Evolutionary conservation across 2,329 filamentous ascomycete species (phyloP).

Genomic region (Neonectria coccinea): DNA sequence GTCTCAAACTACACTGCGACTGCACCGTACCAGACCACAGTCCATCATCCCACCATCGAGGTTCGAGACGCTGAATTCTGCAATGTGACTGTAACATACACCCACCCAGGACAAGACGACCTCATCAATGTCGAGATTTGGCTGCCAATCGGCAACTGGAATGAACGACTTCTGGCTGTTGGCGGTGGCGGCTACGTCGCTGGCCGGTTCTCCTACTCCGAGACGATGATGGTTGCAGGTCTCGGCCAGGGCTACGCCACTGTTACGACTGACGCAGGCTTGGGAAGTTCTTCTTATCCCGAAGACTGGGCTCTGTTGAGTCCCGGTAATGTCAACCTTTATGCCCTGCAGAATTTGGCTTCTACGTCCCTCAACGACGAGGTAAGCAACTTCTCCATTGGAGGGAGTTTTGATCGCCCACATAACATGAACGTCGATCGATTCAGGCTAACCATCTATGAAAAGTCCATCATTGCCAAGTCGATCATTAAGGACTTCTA

Average conservation of each 20-base stretch:
- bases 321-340: conserved; percentile 33
- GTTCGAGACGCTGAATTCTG: conserved; percentile 27
- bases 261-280: conserved; percentile 29
- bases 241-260: conserved; percentile 33
- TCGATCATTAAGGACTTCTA: conserved; percentile 26
- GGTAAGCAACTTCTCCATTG: not conserved
- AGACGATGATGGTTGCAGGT: conserved; percentile 20
- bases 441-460: not conserved
- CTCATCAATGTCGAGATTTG: conserved; percentile 28
- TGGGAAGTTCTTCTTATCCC: conserved; percentile 11
- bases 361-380: conserved; percentile 27
- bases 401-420: not conserved
- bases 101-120: conserved; percentile 31
- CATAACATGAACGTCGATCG: too few relatives aligned
- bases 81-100: conserved; percentile 34
- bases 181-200: conserved; percentile 30
- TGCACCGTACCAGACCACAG: not conserved
- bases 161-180: conserved; percentile 26
- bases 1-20: not conserved
- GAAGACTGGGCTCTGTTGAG: conserved; percentile 24
- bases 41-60: conserved; percentile 11
- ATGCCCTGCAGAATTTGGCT: conserved; percentile 31
- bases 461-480: conserved; percentile 24
- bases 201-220: conserved; percentile 21
- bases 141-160: conserved; percentile 26